Conservation (phyloP, 495 filamentous ascomycete species). For the Neurospora sp. region DNA sequence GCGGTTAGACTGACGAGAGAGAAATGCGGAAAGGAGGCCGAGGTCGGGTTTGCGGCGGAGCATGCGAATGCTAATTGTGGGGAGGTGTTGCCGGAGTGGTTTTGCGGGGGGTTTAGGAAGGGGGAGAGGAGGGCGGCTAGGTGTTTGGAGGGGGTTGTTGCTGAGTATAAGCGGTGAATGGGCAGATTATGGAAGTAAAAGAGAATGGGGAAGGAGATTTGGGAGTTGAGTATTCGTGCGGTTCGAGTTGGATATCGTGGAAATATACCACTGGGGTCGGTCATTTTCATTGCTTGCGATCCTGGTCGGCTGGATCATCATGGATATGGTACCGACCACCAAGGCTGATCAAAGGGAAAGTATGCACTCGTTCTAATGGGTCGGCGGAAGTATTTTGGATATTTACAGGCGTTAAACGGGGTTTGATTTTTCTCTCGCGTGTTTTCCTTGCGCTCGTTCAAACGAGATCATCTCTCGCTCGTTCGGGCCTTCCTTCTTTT, state of each 20-base stretch:
- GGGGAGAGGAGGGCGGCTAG: slow-evolving; percentile 42
- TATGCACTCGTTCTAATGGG: not conserved
- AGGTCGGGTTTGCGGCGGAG: slow-evolving; percentile 53
- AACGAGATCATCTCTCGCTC: not conserved
- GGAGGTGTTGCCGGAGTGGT: slow-evolving; percentile 47
- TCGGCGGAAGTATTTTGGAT: not conserved
- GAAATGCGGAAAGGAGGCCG: slow-evolving; percentile 44
- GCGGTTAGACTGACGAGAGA: slow-evolving; percentile 49
- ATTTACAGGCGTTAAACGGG: not conserved
- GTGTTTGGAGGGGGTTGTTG: slow-evolving; percentile 38
- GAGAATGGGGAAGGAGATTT: too few species aligned
- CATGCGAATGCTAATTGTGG: slow-evolving; percentile 51
- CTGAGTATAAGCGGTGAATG: slow-evolving; percentile 18
- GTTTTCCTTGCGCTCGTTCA: not conserved
- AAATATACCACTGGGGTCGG: too few species aligned
- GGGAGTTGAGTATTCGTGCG: too few species aligned
- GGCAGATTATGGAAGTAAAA: not conserved
- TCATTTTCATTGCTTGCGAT: too few species aligned
- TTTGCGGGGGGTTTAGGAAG: slow-evolving; percentile 48
- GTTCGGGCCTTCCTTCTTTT: not conserved
- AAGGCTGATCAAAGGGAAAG: not conserved
- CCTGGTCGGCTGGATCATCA: not conserved
- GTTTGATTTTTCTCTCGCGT: not conserved
- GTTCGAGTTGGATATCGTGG: not conserved
- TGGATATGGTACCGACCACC: not conserved